Conservation (phyloP, 805 yeast genomes). For the Myxozyma sirexii region DNA sequence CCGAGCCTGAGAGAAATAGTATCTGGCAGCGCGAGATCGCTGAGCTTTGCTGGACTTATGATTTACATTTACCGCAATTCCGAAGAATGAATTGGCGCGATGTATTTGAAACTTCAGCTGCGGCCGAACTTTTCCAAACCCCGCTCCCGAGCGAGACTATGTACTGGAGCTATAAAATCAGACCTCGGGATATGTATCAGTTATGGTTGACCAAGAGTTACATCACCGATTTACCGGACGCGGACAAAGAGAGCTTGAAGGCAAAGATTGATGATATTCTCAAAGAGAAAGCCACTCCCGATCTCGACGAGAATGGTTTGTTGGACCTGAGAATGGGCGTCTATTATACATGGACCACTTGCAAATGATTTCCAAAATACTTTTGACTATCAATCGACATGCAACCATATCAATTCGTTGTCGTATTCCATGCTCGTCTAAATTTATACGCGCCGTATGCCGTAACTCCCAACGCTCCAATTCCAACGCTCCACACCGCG, state of each 20-base stretch:
- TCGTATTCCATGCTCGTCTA: neutral
- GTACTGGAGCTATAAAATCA: constrained; percentile 42
- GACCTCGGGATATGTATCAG: constrained; percentile 47
- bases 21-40: constrained; percentile 48
- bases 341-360: constrained; percentile 28
- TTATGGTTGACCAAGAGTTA: constrained; percentile 61
- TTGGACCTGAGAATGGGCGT: constrained; percentile 28
- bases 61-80: constrained; percentile 57
- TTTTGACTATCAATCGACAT: neutral
- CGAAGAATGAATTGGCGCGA: constrained; percentile 53
- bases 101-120: constrained; percentile 39
- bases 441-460: constrained; percentile 18
- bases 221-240: constrained; percentile 50
- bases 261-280: constrained; percentile 42
- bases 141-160: constrained; percentile 44
- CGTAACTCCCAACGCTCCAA: constrained; percentile 17
- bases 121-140: constrained; percentile 43
- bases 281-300: constrained; percentile 11
- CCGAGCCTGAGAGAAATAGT: constrained; percentile 33
- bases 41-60: constrained; percentile 45
- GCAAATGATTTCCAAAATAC: neutral
- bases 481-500: constrained; percentile 11
- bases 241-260: constrained; percentile 44
- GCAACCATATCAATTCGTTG: neutral
- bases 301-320: constrained; percentile 24